These are phyloP conservation scores for Exserohilum turcica DNA, from an alignment of 2,329 filamentous ascomycete genomes.

Conservation along the genomic window DNA sequence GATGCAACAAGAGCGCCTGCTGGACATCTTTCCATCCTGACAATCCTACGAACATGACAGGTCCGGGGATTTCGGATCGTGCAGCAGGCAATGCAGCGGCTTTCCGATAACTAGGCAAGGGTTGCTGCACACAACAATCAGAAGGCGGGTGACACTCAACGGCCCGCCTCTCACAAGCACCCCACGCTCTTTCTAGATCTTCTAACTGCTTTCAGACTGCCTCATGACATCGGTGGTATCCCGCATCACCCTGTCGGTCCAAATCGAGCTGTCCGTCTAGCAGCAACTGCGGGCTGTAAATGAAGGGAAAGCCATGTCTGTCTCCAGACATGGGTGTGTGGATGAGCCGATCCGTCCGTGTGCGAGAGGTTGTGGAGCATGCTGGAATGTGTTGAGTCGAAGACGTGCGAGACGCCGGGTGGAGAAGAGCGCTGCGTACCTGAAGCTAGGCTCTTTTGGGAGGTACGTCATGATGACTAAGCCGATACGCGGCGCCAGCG, in stretches of 20 bases:
- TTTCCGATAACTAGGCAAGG: slow-evolving; percentile 16
- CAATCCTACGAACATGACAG: not conserved
- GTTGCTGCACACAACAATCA: slow-evolving; percentile 16
- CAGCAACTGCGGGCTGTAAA: not conserved
- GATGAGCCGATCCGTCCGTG: not conserved
- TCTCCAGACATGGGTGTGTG: not conserved
- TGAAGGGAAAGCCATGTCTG: no score
- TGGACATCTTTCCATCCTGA: not conserved
- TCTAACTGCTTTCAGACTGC: slow-evolving; percentile 1
- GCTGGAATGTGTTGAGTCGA: slow-evolving; percentile 10
- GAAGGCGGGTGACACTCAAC: slow-evolving; percentile 16
- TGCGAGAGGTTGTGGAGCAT: slow-evolving; percentile 2
- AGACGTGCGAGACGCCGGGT: slow-evolving; percentile 13
- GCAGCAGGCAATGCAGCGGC: slow-evolving; percentile 13
- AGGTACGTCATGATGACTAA: slow-evolving; percentile 29
- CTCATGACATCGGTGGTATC: not conserved
- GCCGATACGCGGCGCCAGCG: slow-evolving; percentile 4
- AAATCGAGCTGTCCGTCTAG: slow-evolving; percentile 3
- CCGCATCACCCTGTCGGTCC: not conserved
- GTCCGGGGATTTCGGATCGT: slow-evolving; percentile 13
- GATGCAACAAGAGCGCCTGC: not conserved
- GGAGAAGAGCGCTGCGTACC: slow-evolving; percentile 11
- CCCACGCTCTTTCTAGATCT: slow-evolving; percentile 12
- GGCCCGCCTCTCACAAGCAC: slow-evolving; percentile 13
- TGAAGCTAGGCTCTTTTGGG: slow-evolving; percentile 9